Evolutionary conservation across 257 asterid genomes (phyloP).

Genomic region (Linaria vulgaris): DNA sequence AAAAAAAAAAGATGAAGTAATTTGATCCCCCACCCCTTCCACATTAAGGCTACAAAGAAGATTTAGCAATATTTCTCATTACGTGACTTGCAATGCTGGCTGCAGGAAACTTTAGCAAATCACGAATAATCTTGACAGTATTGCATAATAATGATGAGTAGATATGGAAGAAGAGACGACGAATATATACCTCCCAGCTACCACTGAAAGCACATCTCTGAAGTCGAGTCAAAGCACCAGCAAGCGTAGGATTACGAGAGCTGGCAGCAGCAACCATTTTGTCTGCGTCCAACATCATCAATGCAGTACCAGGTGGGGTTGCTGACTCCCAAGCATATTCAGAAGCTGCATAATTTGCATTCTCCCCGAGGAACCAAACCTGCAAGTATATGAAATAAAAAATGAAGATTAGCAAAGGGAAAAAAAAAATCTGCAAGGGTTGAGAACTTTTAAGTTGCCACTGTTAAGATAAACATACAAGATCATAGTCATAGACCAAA

Average conservation of each 20-base stretch:
- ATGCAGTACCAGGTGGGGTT: conserved; percentile 99
- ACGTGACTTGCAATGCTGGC: not conserved
- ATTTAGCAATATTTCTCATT: conserved; percentile 1
- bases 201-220: conserved; percentile 99
- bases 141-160: conserved; percentile 10
- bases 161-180: conserved; percentile 5
- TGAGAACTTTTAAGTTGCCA: conserved; percentile 14
- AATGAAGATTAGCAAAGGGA: conserved; percentile 22
- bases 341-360: conserved; percentile 99
- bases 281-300: conserved; percentile 99
- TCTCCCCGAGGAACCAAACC: conserved; percentile 99
- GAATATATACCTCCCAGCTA: conserved; percentile 88
- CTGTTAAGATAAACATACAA: conserved; percentile 18
- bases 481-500: conserved; percentile 17
- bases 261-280: conserved; percentile 99
- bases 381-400: conserved; percentile 28
- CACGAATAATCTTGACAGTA: conserved; percentile 16
- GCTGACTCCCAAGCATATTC: conserved; percentile 99
- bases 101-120: conserved; percentile 18
- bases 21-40: conserved; percentile 12
- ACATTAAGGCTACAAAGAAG: not conserved
- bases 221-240: conserved; percentile 97
- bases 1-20: not conserved
- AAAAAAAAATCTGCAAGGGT: not conserved
- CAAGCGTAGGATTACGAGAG: conserved; percentile 97